Evolutionary conservation across 495 filamentous ascomycete genomes (phyloP), one percentile per base, ranked within the genome.

Genomic region (Aspergillus sclerotioniger): DNA sequence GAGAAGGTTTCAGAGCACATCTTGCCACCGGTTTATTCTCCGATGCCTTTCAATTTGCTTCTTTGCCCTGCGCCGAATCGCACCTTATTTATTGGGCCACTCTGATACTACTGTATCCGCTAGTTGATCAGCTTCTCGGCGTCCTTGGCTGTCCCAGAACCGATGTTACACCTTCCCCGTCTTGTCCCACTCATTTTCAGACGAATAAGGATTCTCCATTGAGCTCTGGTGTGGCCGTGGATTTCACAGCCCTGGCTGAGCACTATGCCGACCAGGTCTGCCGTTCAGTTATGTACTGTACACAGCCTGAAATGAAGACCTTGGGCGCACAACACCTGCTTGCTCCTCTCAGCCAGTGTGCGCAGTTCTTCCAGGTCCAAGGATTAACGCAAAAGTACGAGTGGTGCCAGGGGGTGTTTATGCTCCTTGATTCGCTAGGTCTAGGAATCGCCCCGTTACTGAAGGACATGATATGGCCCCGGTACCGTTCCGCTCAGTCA

Each of bases 391-490:
- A 56, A 13, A 69, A 70, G 25, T 47, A 65, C 15, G 35, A 48
- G 35, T 69, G 67, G 62, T 66, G 60, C 46, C 63, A 67, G 44
- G 37, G 20, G 29, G 54, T 64, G n/a, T 60, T 64, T 16, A 54
- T 51, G 57, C 16, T 45, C 33, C 31, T 70, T 28, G 33, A 49
- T 9, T 35, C 54, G 5, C 41, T 67, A 3, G 60, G 62, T 10
- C 61, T 70, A 28, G 65, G 61, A n/a, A 67, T 66, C 46, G 59
- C 58, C 5, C 50, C 56, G 8, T 62, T 62, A 12, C 31, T 64
- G 37, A 70, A 66, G 16, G 51, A 67, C 51, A 64, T 66, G 53
- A 49, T 68, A 45, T 68, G 65, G 65, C 62, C 57, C 13, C 56
- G 64, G 21, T 67, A 63, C 44, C 54, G 54, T 29, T 43, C 49